Conservation (phyloP, 2,329 filamentous ascomycete genomes). For the Cucurbitaria berberidis region DNA sequence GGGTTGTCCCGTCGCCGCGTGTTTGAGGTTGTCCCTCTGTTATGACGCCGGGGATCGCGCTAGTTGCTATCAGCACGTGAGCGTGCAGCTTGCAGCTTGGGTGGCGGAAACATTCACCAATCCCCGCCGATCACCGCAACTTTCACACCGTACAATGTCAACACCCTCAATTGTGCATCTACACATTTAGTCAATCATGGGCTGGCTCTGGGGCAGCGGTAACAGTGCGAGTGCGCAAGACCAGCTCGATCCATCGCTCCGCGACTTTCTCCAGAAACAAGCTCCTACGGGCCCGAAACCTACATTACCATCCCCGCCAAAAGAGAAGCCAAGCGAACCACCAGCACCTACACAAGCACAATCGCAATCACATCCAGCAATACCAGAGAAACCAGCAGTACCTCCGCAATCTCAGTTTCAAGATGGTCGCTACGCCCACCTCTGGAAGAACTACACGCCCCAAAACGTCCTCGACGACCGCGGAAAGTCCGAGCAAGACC, state of each 20-base stretch:
- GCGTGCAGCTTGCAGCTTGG: constrained; percentile 6
- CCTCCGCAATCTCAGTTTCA: constrained; percentile 65
- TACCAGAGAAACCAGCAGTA: constrained; percentile 46
- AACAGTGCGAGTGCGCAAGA: constrained; percentile 59
- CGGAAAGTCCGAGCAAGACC: constrained; percentile 77
- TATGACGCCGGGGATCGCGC: constrained; percentile 24
- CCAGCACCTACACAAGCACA: constrained; percentile 14
- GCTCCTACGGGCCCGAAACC: constrained; percentile 71
- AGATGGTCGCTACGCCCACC: constrained; percentile 78
- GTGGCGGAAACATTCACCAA: constrained; percentile 8
- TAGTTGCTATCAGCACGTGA: constrained; percentile 19
- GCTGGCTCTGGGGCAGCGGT: constrained; percentile 65
- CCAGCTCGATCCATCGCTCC: constrained; percentile 81
- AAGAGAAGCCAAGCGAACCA: constrained; percentile 34
- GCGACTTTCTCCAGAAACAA: constrained; percentile 84
- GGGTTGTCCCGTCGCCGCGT: constrained; percentile 20
- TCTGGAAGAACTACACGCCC: constrained; percentile 91
- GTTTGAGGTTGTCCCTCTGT: constrained; percentile 20
- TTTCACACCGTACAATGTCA: constrained; percentile 1
- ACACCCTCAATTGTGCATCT: not conserved
- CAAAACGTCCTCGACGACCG: constrained; percentile 71
- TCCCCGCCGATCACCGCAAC: constrained; percentile 18
- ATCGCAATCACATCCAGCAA: constrained; percentile 6
- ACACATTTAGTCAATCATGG: constrained; percentile 53
- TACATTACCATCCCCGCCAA: constrained; percentile 31